Percentiles rank a stretch among this genome's conserved stretches.
Conservation (phyloP, 352 stramenopile species). For the Globisporangium paddicum region DNA sequence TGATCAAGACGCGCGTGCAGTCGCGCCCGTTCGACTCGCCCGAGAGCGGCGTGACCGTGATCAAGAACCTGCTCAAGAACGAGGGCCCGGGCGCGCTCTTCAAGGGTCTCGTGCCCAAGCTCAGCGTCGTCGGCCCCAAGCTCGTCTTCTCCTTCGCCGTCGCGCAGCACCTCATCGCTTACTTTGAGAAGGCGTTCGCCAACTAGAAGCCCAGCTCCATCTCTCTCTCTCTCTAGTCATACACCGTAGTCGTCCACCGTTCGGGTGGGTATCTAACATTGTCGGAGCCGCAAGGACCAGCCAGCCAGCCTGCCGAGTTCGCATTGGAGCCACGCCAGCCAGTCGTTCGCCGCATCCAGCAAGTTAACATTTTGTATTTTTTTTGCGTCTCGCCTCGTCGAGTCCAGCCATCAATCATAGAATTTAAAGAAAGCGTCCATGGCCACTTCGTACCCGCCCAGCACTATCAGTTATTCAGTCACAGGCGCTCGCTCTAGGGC, state of each 20-base stretch:
- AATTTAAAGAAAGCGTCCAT: slow-evolving; percentile 9
- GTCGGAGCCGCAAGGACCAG: slow-evolving; percentile 2
- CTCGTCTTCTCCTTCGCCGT: slow-evolving; percentile 96
- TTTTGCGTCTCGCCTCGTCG: neutral
- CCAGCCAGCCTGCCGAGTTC: neutral
- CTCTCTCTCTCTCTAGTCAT: slow-evolving; percentile 6
- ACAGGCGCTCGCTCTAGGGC: neutral
- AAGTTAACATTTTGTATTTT: slow-evolving; percentile 17
- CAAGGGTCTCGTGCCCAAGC: slow-evolving; percentile 94
- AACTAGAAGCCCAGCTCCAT: slow-evolving; percentile 5
- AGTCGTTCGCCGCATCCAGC: slow-evolving; percentile 1
- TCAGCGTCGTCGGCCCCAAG: slow-evolving; percentile 94
- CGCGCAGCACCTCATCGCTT: slow-evolving; percentile 92
- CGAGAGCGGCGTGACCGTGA: slow-evolving; percentile 87
- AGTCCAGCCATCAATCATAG: neutral
- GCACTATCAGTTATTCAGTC: no score
- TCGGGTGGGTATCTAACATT: slow-evolving; percentile 18
- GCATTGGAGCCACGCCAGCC: neutral
- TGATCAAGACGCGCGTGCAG: slow-evolving; percentile 96
- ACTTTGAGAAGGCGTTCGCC: slow-evolving; percentile 88
- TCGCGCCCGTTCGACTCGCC: slow-evolving; percentile 92
- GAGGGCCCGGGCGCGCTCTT: slow-evolving; percentile 91
- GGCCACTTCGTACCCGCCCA: no score
- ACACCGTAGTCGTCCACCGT: slow-evolving; percentile 14
- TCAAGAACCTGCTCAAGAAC: slow-evolving; percentile 91